Base-by-base conservation (phyloP, 208 protist genomes). In the Sergeia podlipaevii region DNA sequence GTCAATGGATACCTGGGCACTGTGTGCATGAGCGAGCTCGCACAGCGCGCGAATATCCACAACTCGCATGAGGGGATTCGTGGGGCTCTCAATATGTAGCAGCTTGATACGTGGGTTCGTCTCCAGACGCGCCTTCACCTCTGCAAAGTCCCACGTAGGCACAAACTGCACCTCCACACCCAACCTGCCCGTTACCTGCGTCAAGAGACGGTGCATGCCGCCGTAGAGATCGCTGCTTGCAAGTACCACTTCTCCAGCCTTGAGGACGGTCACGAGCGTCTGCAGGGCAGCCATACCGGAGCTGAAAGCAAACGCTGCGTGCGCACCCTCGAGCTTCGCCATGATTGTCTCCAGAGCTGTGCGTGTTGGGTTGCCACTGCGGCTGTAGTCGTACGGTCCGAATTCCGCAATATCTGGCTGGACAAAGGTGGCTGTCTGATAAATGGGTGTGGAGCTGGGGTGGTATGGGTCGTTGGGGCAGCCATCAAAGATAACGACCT, bases 31-130 rank as follows among this genome's bases (percentile, higher is more conserved):
- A 21, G 90, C 90, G 10, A 92, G 60, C 33, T 91, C 75, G 21
- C 83, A 81, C 24, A 96, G 48, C 21, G 55, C 76, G 44, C 55
- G 57, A 60, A 98, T 93, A 55, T 98, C 91, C 5, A 77, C 76
- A 13, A 98, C 68, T 5, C 86, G 91, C 57, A 97, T 85, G 3
- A 93, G 88, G 38, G 96, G 96, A 68, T 98, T 98, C 10, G 95
- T 97, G 29, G 96, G 96, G 37, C 93, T 96, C 74, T 98, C 96
- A 20, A 98, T 54, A 76, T 95, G 97, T 10, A 98, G 67, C 32
- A 98, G 64, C 76, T 96, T 89, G 18, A 78, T 62, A 2, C 51
- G 20, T 5, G 65, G 48, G 43, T 68, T 54, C n/a, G 70, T 28
- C 36, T 66, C 70, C 33, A 88, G 65, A 34, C 62, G 65, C 11